Evolutionary conservation across 2,329 filamentous ascomycete species (phyloP).

Genomic region (Arthrobotrys megalospora): DNA sequence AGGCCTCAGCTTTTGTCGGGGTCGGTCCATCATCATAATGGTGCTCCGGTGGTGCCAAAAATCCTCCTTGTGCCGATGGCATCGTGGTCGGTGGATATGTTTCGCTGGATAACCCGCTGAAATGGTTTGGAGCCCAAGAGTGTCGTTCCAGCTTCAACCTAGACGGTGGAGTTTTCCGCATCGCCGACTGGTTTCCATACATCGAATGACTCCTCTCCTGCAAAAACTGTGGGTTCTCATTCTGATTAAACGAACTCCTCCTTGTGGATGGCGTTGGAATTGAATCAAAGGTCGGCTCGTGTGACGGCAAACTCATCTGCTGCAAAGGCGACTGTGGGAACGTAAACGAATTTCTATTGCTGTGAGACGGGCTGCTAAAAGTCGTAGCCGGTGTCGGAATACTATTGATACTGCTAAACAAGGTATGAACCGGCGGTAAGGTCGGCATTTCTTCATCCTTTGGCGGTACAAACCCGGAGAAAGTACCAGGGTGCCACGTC

Average conservation of each 20-base stretch:
- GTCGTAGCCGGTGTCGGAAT: conserved; percentile 59
- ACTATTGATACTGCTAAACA: conserved; percentile 59
- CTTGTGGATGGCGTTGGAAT: conserved; percentile 53
- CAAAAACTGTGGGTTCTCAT: conserved; percentile 49
- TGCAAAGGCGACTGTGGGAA: conserved; percentile 59
- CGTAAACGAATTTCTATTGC: conserved; percentile 60
- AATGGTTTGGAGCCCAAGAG: conserved; percentile 57
- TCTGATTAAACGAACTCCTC: conserved; percentile 53
- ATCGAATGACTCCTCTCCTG: conserved; percentile 52
- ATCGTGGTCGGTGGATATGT: conserved; percentile 22
- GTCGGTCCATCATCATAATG: conserved; percentile 59
- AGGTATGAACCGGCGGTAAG: conserved; percentile 52
- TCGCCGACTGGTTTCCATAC: conserved; percentile 49
- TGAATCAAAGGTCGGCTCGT: conserved; percentile 47
- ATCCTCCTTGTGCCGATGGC: conserved; percentile 27
- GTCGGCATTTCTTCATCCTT: conserved; percentile 55
- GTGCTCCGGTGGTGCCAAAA: conserved; percentile 48
- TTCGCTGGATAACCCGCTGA: conserved; percentile 41
- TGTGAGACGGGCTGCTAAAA: conserved; percentile 59
- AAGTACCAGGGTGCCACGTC: conserved; percentile 64
- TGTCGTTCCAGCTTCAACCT: conserved; percentile 57
- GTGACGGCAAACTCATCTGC: conserved; percentile 55
- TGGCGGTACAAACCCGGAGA: conserved; percentile 59
- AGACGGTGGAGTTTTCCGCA: conserved; percentile 56
- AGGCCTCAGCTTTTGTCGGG: conserved; percentile 58